A percentile compares a stretch with the other conserved stretches of the same genome.
Conservation (phyloP, 2,329 filamentous ascomycete genomes). For the Drechslerella coelobrocha region DNA sequence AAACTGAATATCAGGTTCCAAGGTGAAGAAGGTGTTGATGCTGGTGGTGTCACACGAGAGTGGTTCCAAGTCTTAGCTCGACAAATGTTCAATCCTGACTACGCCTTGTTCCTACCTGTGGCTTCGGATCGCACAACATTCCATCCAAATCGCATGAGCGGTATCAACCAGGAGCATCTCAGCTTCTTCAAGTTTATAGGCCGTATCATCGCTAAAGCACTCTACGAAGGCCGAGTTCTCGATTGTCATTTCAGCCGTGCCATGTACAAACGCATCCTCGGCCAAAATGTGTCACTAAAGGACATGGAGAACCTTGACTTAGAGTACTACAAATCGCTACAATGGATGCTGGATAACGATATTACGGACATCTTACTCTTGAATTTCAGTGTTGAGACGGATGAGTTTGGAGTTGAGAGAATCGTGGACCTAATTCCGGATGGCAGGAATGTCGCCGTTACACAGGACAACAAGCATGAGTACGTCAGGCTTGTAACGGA, state of each 20-base stretch:
- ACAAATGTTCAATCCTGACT: constrained; percentile 99
- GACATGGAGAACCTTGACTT: constrained; percentile 99
- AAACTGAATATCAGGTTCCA: constrained; percentile 98
- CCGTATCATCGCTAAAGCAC: constrained; percentile 94
- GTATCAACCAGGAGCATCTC: constrained; percentile 92
- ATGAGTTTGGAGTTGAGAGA: constrained; percentile 88
- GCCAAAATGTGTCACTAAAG: constrained; percentile 94
- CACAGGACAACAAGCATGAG: constrained; percentile 97
- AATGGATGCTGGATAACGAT: constrained; percentile 98
- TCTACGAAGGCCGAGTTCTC: constrained; percentile 93
- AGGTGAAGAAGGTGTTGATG: constrained; percentile 96
- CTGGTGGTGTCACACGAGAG: constrained; percentile 94
- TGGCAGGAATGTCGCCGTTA: constrained; percentile 89
- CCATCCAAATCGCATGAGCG: constrained; percentile 94
- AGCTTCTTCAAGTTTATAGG: constrained; percentile 99
- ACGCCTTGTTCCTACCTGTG: constrained; percentile 93
- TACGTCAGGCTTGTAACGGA: constrained; percentile 95
- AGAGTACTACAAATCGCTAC: constrained; percentile 97
- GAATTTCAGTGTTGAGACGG: constrained; percentile 91
- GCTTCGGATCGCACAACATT: constrained; percentile 97
- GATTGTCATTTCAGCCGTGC: constrained; percentile 99
- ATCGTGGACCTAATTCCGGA: constrained; percentile 85
- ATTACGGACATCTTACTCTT: constrained; percentile 98
- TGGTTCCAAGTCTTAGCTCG: constrained; percentile 98
- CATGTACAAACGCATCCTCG: constrained; percentile 96